These are phyloP conservation scores for Raphanus raphanistrum DNA, from an alignment of 345 rosid genomes.

Conservation along the genomic window DNA sequence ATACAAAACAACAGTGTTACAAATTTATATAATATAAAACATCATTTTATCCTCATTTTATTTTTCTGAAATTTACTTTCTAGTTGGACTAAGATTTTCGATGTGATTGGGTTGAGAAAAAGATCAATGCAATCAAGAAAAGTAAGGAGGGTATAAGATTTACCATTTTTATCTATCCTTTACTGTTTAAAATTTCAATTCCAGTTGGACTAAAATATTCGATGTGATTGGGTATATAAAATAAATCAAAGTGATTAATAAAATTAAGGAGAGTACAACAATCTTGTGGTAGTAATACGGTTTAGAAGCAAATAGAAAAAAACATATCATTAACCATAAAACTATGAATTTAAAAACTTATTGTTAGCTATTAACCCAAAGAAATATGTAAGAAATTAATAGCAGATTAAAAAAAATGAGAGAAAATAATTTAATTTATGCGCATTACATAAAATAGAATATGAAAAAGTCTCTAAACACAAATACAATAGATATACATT, in stretches of 20 bases:
- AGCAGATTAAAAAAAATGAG: background rate
- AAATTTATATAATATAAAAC: too few relatives aligned
- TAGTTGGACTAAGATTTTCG: too few relatives aligned
- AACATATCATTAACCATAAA: background rate
- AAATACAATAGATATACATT: background rate
- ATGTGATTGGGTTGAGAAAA: too few relatives aligned
- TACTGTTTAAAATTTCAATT: too few relatives aligned
- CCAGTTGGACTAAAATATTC: too few relatives aligned
- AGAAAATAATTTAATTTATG: background rate
- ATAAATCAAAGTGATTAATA: too few relatives aligned
- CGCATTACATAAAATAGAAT: background rate
- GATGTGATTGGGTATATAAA: too few relatives aligned
- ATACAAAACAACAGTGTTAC: too few relatives aligned
- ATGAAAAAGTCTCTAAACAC: background rate
- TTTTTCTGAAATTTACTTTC: too few relatives aligned
- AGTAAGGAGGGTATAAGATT: background rate
- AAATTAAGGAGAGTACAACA: too few relatives aligned
- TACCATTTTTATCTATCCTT: too few relatives aligned
- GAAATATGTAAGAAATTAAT: background rate
- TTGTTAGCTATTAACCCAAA: background rate
- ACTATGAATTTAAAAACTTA: background rate
- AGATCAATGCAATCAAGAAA: background rate
- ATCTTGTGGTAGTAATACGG: background rate
- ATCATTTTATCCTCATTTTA: background rate
- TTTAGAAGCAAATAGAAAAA: background rate